Evolutionary conservation across 2,329 filamentous ascomycete species (phyloP).

Genomic region (Claviceps spartinae): DNA sequence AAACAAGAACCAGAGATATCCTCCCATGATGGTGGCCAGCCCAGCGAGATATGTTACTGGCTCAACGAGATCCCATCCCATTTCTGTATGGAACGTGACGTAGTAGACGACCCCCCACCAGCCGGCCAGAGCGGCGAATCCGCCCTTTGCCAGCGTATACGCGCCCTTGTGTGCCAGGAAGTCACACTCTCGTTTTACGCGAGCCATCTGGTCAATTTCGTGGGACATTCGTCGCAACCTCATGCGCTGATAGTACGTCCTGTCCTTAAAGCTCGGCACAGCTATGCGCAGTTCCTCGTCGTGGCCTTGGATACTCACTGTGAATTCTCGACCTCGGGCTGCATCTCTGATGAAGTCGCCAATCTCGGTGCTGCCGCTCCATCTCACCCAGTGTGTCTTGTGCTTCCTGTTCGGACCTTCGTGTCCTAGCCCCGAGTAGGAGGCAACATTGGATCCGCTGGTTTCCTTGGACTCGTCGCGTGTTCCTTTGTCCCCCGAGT

Average conservation of each 20-base stretch:
- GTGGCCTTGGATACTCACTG: constrained; percentile 64
- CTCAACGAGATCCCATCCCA: constrained; percentile 86
- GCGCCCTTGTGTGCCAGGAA: constrained; percentile 61
- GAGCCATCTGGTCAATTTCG: constrained; percentile 54
- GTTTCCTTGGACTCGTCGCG: not conserved
- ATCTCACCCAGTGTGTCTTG: constrained; percentile 57
- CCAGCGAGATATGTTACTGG: constrained; percentile 82
- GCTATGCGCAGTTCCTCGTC: constrained; percentile 55
- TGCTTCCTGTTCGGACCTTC: constrained; percentile 32
- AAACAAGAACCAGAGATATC: constrained; percentile 88
- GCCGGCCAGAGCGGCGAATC: constrained; percentile 55
- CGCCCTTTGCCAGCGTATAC: constrained; percentile 65
- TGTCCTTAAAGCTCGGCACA: constrained; percentile 77
- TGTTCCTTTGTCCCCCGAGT: constrained; percentile 29
- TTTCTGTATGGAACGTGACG: constrained; percentile 55
- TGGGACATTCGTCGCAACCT: constrained; percentile 58
- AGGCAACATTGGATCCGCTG: constrained; percentile 54
- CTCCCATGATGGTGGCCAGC: constrained; percentile 73
- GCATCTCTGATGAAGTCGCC: constrained; percentile 91
- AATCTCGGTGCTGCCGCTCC: constrained; percentile 79
- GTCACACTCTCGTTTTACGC: constrained; percentile 73
- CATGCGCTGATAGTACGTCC: constrained; percentile 79
- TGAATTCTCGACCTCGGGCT: constrained; percentile 70
- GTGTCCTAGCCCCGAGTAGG: constrained; percentile 56
- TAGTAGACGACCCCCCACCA: constrained; percentile 82